Conservation (phyloP, 164 flowering plant species). For the Brasenia schreberi region DNA sequence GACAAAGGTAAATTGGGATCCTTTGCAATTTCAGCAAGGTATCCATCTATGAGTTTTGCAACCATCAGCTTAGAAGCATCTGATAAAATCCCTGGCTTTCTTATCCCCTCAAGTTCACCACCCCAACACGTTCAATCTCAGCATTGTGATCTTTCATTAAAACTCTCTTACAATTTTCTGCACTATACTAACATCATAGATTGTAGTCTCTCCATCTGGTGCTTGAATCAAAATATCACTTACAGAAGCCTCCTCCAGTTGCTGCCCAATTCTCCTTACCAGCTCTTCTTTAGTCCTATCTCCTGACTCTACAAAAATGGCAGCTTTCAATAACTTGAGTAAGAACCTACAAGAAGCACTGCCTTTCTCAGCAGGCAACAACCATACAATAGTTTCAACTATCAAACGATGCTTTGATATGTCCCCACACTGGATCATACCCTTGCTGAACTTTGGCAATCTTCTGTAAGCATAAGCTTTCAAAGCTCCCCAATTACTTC, state of each 20-base stretch:
- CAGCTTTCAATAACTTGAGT: slow-evolving; percentile 41
- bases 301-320: slow-evolving; percentile 34
- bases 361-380: slow-evolving; percentile 44
- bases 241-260: slow-evolving; percentile 57
- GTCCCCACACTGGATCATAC: slow-evolving; percentile 39
- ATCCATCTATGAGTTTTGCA: slow-evolving; percentile 74
- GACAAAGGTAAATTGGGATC: slow-evolving; percentile 62
- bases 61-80: slow-evolving; percentile 78
- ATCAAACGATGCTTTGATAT: slow-evolving; percentile 23
- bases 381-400: slow-evolving; percentile 41
- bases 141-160: slow-evolving; percentile 21
- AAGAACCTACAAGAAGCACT: slow-evolving; percentile 46
- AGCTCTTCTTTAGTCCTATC: slow-evolving; percentile 31
- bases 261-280: slow-evolving; percentile 32
- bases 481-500: slow-evolving; percentile 53
- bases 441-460: slow-evolving; percentile 45
- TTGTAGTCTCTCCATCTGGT: slow-evolving; percentile 23
- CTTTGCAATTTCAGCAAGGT: slow-evolving; percentile 70
- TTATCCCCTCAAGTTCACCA: slow-evolving; percentile 24
- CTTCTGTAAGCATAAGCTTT: slow-evolving; percentile 44
- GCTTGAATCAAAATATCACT: slow-evolving; percentile 40
- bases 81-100: slow-evolving; percentile 25
- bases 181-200: slow-evolving; percentile 40
- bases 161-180: slow-evolving; percentile 35
- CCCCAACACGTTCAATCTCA: slow-evolving; percentile 11